Conservation (phyloP, 2,329 filamentous ascomycete genomes). For the Ophiocordyceps robertsii region DNA sequence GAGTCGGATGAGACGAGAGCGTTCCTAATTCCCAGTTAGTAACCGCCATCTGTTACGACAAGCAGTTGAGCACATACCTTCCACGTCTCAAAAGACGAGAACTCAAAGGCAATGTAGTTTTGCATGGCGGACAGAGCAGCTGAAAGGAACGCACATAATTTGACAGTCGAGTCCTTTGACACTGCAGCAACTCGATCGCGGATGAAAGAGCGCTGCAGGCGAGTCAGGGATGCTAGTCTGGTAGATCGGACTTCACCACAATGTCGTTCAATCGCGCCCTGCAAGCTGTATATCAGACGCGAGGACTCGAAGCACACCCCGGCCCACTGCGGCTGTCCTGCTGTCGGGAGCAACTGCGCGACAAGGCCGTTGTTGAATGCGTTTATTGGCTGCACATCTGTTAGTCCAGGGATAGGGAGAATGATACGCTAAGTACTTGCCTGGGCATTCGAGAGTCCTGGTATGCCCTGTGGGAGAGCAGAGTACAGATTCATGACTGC, state of each 20-base stretch:
- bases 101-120: conserved; percentile 25
- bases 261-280: conserved; percentile 27
- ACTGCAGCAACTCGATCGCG: conserved; percentile 40
- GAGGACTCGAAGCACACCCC: conserved; percentile 38
- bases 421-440: background rate
- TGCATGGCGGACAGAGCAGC: conserved; percentile 27
- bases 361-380: conserved; percentile 44
- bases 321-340: conserved; percentile 30
- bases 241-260: conserved; percentile 27
- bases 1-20: conserved; percentile 17
- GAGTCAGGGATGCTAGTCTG: conserved; percentile 40
- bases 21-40: conserved; percentile 10
- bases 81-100: conserved; percentile 14
- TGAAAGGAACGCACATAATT: conserved; percentile 36
- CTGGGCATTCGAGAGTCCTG: conserved; percentile 19
- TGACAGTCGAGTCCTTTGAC: conserved; percentile 46
- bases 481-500: conserved; percentile 23
- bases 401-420: background rate
- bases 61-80: conserved; percentile 11
- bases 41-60: background rate
- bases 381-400: conserved; percentile 34
- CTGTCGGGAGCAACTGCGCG: conserved; percentile 28
- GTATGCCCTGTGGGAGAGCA: conserved; percentile 13
- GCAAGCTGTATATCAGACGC: conserved; percentile 27
- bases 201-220: conserved; percentile 46